These are phyloP conservation scores for Crithidia acanthocephali DNA, from an alignment of 208 protist genomes.

Conservation along the genomic window DNA sequence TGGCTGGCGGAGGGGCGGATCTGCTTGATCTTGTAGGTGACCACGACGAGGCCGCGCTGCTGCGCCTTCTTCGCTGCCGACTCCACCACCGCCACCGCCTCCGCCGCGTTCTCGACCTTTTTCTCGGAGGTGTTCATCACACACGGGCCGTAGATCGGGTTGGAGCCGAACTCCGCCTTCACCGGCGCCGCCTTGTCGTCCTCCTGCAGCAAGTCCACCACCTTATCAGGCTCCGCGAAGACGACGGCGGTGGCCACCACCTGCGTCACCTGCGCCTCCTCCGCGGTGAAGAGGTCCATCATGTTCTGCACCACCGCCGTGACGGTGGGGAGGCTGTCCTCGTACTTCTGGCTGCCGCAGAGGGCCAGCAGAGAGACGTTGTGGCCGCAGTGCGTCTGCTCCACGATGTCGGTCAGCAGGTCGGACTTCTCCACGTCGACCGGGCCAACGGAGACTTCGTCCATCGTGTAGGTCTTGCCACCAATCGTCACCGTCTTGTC, in stretches of 20 bases:
- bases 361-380: slow-evolving; percentile 48
- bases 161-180: slow-evolving; percentile 48
- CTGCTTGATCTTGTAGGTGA: slow-evolving; percentile 50
- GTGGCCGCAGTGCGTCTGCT: slow-evolving; percentile 51
- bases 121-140: slow-evolving; percentile 55
- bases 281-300: slow-evolving; percentile 36
- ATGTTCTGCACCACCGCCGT: slow-evolving; percentile 29
- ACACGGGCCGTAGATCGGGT: slow-evolving; percentile 60
- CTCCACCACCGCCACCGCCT: slow-evolving; percentile 38
- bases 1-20: slow-evolving; percentile 24
- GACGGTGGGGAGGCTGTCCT: slow-evolving; percentile 8
- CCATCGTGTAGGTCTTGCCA: slow-evolving; percentile 35
- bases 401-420: slow-evolving; percentile 44
- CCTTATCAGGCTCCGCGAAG: slow-evolving; percentile 28
- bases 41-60: slow-evolving; percentile 34
- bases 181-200: slow-evolving; percentile 17
- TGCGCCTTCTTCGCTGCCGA: slow-evolving; percentile 29
- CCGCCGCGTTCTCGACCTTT: slow-evolving; percentile 28
- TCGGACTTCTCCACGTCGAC: slow-evolving; percentile 42
- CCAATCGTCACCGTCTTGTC: slow-evolving; percentile 35
- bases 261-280: slow-evolving; percentile 34
- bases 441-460: slow-evolving; percentile 35
- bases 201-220: slow-evolving; percentile 38
- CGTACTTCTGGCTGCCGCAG: slow-evolving; percentile 26
- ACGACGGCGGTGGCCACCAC: slow-evolving; percentile 36